phyloP scores from a whole-genome alignment of 2,329 filamentous ascomycete species.

The Colletotrichum magnum region DNA sequence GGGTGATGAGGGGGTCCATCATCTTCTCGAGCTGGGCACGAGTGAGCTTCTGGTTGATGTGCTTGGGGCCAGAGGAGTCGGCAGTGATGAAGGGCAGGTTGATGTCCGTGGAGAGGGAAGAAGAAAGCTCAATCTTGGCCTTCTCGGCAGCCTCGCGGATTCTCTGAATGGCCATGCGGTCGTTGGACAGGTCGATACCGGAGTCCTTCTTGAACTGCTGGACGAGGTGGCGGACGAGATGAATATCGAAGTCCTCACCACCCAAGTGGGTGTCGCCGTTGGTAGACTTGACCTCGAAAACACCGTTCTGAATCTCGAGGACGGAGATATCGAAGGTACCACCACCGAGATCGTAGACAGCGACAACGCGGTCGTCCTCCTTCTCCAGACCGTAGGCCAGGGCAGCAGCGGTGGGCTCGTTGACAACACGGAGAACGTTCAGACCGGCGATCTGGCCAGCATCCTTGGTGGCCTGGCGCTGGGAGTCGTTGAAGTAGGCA shows the following conservation, averaged over 20 bases:
- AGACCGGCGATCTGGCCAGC: slow-evolving; percentile 96
- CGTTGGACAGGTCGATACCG: slow-evolving; percentile 87
- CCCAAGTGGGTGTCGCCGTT: slow-evolving; percentile 98
- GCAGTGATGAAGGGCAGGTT: slow-evolving; percentile 99
- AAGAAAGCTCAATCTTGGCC: slow-evolving; percentile 99
- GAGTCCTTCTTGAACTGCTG: slow-evolving; percentile 97
- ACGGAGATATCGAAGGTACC: slow-evolving; percentile 99
- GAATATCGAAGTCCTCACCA: slow-evolving; percentile 98
- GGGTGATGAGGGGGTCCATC: slow-evolving; percentile 88
- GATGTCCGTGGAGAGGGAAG: slow-evolving; percentile 95
- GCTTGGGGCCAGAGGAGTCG: slow-evolving; percentile 94
- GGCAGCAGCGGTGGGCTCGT: slow-evolving; percentile 96
- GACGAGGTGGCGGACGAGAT: slow-evolving; percentile 92
- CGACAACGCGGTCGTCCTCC: slow-evolving; percentile 89
- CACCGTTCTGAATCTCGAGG: slow-evolving; percentile 96
- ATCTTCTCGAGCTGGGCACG: slow-evolving; percentile 94
- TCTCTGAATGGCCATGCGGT: slow-evolving; percentile 99
- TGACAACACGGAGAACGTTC: slow-evolving; percentile 97
- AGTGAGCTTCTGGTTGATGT: slow-evolving; percentile 97
- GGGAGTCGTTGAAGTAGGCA: slow-evolving; percentile 98
- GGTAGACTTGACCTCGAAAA: slow-evolving; percentile 99
- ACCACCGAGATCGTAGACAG: slow-evolving; percentile 98
- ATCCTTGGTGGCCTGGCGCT: slow-evolving; percentile 98
- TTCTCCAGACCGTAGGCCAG: slow-evolving; percentile 97
- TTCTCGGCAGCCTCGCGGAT: slow-evolving; percentile 99